Evolutionary conservation across 495 filamentous ascomycete genomes (phyloP), one percentile per base, ranked within the genome.

Genomic region (Symbiotaphrina buchneri): DNA sequence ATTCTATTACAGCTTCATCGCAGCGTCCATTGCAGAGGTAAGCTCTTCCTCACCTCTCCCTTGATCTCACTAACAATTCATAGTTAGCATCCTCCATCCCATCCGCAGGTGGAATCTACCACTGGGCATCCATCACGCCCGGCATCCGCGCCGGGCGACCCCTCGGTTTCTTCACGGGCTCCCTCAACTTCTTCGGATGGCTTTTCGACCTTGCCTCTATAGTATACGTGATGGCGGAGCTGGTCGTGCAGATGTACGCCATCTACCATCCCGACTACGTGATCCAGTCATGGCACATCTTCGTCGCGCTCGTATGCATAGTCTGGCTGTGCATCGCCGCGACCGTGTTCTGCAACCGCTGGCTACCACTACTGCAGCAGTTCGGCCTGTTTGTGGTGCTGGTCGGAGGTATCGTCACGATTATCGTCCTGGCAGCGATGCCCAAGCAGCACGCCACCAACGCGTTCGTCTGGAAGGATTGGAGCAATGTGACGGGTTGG

Each of bases 171-270:
- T 85, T 80, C 39, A 71, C 77, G 0, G 81, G 80, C 5, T 79
- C 64, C 51, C 67, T 74, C 55, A 90, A 90, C 43, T 74, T 70
- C 42, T 63, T 79, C 33, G 81, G 71, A n/a, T 83, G 78, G 78
- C 45, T 75, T 38, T 63, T 75, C 51, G 42, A 62, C 34, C 52
- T 68, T 3, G 70, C 77, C 8, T 71, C 75, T 1, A 69, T 82
- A 37, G 54, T 61, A 2, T 53, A 63, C 24, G 81, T 83, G 33
- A 59, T 72, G 6, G 66, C 62, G 15, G 75, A 77, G 36, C 68
- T 79, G 37, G 51, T 61, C 4, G 63, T 77, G 33, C 52, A 68
- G 24, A 71, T 85, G 64, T 90, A 83, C 44, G 63, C 62, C 7
- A 45, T 74, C 7, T 71, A 69, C 43, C 70, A 84, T 40, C 65